These are phyloP conservation scores for Cenchrus purpureus DNA, from an alignment of 176 grass and related monocot genomes.

Conservation along the genomic window DNA sequence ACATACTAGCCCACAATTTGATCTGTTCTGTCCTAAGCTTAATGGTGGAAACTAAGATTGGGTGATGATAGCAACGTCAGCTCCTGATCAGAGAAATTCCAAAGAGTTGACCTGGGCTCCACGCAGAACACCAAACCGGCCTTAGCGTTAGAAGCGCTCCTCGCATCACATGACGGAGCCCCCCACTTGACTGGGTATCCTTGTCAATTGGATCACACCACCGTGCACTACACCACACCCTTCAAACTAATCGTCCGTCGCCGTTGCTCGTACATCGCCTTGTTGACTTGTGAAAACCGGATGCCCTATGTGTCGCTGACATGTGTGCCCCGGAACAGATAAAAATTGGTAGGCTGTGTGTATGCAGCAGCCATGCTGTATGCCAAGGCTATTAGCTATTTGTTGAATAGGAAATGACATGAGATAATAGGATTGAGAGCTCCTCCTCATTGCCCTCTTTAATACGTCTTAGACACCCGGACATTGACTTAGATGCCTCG, in stretches of 20 bases:
- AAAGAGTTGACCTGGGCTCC: conserved; percentile 71
- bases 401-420: conserved; percentile 48
- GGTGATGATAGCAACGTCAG: conserved; percentile 52
- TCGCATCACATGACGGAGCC: conserved; percentile 70
- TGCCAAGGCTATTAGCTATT: background rate
- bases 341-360: conserved; percentile 6
- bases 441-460: conserved; percentile 59
- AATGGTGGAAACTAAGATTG: conserved; percentile 44
- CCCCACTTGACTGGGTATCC: conserved; percentile 78
- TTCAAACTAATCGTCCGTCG: conserved; percentile 33
- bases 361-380: background rate
- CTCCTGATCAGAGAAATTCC: conserved; percentile 56
- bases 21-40: conserved; percentile 20
- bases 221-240: conserved; percentile 38
- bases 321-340: conserved; percentile 12
- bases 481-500: conserved; percentile 93
- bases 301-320: conserved; percentile 7
- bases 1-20: conserved; percentile 34
- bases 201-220: conserved; percentile 70
- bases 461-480: conserved; percentile 62
- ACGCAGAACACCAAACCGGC: conserved; percentile 42
- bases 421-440: conserved; percentile 46
- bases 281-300: conserved; percentile 12
- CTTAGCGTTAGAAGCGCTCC: conserved; percentile 71
- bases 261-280: conserved; percentile 4